Percentiles rank a stretch among this genome's conserved stretches.
These are phyloP conservation scores for Trichoderma asperelloides DNA, from an alignment of 495 filamentous ascomycete species.

Conservation along the genomic window DNA sequence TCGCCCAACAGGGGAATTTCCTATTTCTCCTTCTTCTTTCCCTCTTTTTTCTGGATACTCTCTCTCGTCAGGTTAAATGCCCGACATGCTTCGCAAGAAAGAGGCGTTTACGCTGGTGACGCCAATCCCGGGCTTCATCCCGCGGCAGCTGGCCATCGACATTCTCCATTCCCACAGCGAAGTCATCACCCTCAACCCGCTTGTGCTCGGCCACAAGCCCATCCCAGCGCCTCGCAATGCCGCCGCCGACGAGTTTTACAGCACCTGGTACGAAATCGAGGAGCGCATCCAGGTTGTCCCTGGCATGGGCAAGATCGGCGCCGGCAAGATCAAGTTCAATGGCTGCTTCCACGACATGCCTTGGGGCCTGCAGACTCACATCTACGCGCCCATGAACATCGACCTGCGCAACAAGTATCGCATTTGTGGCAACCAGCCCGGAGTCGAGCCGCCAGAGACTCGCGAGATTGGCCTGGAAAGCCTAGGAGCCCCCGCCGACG, in stretches of 20 bases:
- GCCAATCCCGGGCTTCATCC: constrained; percentile 27
- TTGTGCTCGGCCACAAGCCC: constrained; percentile 56
- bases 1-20: not conserved
- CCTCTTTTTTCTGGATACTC: not conserved
- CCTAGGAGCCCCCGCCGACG: constrained; percentile 46
- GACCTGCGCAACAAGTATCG: constrained; percentile 43
- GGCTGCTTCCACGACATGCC: constrained; percentile 66
- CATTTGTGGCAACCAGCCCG: constrained; percentile 52
- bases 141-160: constrained; percentile 29
- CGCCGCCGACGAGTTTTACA: constrained; percentile 59
- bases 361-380: constrained; percentile 64
- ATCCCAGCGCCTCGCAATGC: constrained; percentile 56
- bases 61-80: not conserved
- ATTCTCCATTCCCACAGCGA: constrained; percentile 48
- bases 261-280: constrained; percentile 58
- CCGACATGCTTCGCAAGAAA: constrained; percentile 40
- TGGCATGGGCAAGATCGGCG: constrained; percentile 47
- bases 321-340: constrained; percentile 60
- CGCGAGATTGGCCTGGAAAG: constrained; percentile 47
- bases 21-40: not conserved
- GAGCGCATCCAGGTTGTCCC: constrained; percentile 62
- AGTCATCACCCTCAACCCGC: constrained; percentile 69
- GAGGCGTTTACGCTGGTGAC: constrained; percentile 29
- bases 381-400: constrained; percentile 54
- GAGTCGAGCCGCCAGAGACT: constrained; percentile 47